Percentiles rank a stretch among this genome's conserved stretches.
Conservation (phyloP, 495 filamentous ascomycete species). For the Cercophora samala region DNA sequence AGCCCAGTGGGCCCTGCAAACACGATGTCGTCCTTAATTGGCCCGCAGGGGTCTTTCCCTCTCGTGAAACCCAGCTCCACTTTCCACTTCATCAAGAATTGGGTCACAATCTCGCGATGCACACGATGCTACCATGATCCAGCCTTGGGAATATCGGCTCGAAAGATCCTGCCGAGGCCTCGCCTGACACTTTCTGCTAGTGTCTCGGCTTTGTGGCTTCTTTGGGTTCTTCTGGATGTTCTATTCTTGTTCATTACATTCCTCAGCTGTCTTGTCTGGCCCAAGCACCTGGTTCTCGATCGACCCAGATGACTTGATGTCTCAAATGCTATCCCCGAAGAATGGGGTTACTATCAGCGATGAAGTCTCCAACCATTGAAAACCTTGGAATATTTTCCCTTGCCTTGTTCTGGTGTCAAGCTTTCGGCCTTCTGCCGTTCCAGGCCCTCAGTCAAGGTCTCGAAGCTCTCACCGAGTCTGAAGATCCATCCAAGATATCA, state of each 20-base stretch:
- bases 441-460: background rate
- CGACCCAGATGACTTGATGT: background rate
- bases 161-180: background rate
- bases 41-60: background rate
- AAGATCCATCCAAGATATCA: background rate
- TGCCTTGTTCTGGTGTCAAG: background rate
- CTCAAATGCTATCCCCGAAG: background rate
- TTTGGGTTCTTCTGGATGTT: background rate
- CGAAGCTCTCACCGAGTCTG: background rate
- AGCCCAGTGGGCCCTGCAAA: background rate
- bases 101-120: background rate
- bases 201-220: background rate
- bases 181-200: background rate
- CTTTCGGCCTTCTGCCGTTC: background rate
- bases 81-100: background rate
- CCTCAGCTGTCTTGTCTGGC: background rate
- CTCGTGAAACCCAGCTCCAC: background rate
- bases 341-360: background rate
- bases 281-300: background rate
- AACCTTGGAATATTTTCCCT: background rate
- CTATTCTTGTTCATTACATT: background rate
- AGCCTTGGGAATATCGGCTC: background rate
- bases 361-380: background rate
- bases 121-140: background rate
- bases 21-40: background rate